These are phyloP conservation scores for Phytopythium litorale DNA, from an alignment of 352 stramenopile species.

Conservation along the genomic window DNA sequence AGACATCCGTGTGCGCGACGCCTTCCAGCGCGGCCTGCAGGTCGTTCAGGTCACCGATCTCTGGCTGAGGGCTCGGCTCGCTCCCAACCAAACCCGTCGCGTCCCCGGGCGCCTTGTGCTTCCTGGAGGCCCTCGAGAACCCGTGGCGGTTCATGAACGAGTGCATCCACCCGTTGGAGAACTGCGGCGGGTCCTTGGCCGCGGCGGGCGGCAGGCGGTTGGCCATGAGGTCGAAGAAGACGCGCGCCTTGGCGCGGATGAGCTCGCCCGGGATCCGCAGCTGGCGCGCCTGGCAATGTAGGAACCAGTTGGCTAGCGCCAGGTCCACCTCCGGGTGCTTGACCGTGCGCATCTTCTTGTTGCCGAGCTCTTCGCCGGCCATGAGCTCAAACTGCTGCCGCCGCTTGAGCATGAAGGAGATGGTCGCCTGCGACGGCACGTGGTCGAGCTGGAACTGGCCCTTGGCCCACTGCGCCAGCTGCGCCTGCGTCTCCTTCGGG, in stretches of 20 bases:
- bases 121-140: conserved; percentile 39
- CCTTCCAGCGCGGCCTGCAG: conserved; percentile 41
- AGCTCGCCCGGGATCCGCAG: conserved; percentile 63
- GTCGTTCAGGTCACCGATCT: conserved; percentile 45
- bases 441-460: conserved; percentile 57
- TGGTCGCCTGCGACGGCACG: conserved; percentile 72
- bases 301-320: conserved; percentile 78
- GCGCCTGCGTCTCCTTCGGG: conserved; percentile 65
- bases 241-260: conserved; percentile 66
- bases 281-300: conserved; percentile 62
- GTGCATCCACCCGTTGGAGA: conserved; percentile 87
- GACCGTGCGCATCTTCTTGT: conserved; percentile 73
- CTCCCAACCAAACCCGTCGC: conserved; percentile 2
- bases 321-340: conserved; percentile 75
- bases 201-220: conserved; percentile 27
- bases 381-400: conserved; percentile 70
- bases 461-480: conserved; percentile 71
- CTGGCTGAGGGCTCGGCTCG: neutral
- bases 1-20: conserved; percentile 54
- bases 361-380: conserved; percentile 63
- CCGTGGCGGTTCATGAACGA: conserved; percentile 77
- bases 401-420: conserved; percentile 81
- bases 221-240: conserved; percentile 63
- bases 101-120: conserved; percentile 9
- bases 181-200: conserved; percentile 49